Evolutionary conservation across 495 filamentous ascomycete genomes (phyloP), one percentile per base, ranked within the genome.

Genomic region (Daldinia bambusicola): DNA sequence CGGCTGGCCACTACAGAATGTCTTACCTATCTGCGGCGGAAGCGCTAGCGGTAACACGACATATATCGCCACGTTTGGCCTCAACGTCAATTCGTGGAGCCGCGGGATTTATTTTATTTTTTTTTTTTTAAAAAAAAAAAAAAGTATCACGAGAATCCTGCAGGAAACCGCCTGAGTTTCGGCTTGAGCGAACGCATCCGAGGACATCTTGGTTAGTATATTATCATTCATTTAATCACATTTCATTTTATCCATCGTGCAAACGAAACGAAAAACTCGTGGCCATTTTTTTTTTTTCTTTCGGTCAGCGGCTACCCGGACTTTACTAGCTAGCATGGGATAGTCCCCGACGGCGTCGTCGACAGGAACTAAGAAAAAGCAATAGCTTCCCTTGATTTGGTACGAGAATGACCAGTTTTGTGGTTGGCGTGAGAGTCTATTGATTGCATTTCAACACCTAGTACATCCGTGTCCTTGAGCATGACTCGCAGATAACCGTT

Each of bases 1-100:
- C 53, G 32, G 61, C 34, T 30, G 20, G 41, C 55, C 45, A 41
- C 61, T 58, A 57, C 56, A 40, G 65, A 66, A 66, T 69, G 70
- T 73, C 70, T 73, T 51, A 66, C 18, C 43, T 55, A 51, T 30
- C 50, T 26, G 20, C 1, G 36, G 32, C 9, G 52, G 26, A 26
- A 26, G 20, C 48, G 48, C 16, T 18, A 51, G 18, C 2, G 43
- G 69, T 71, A 50, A 32, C 43, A 67, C 60, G 16, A n/a, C 60
- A 60, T 53, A 56, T n/a, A 13, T 34, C 34, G 14, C 37, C 36
- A 62, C 18, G 26, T 32, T 13, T 22, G 26, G 45, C n/a, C 32
- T 52, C 51, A 45, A 50, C 37, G 30, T 22, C 59, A 64, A 18
- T 30, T 31, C 22, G 56, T 60, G 38, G 4, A 37, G 34, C 61